Evolutionary conservation across 495 filamentous ascomycete genomes (phyloP).

Genomic region (Hypomontagnella submonticulosa): DNA sequence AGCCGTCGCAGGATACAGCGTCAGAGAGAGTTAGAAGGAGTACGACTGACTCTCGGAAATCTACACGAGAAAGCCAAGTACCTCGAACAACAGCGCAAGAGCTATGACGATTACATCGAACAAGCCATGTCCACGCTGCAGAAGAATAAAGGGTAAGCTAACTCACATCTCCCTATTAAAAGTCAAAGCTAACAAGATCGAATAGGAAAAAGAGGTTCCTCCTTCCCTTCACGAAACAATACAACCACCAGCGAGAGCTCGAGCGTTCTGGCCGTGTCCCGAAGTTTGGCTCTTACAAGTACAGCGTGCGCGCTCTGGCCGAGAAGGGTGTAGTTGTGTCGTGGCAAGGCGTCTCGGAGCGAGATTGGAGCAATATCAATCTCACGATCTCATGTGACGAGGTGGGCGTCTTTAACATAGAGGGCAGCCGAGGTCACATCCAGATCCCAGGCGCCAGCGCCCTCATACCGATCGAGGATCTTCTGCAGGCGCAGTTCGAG

Average conservation of each 20-base stretch:
- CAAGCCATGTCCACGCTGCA: slow-evolving; percentile 99
- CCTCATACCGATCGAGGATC: slow-evolving; percentile 88
- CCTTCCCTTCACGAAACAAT: slow-evolving; percentile 97
- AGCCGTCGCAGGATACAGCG: slow-evolving; percentile 91
- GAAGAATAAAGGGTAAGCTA: slow-evolving; percentile 83
- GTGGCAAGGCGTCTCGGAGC: slow-evolving; percentile 85
- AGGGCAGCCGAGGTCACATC: slow-evolving; percentile 91
- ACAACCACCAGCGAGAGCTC: slow-evolving; percentile 96
- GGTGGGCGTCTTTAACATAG: slow-evolving; percentile 92
- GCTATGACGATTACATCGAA: slow-evolving; percentile 99
- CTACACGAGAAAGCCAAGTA: slow-evolving; percentile 92
- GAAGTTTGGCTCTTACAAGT: slow-evolving; percentile 97
- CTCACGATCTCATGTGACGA: slow-evolving; percentile 94
- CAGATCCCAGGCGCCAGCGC: slow-evolving; percentile 95
- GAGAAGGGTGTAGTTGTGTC: slow-evolving; percentile 93
- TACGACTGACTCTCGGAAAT: slow-evolving; percentile 82
- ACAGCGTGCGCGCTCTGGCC: slow-evolving; percentile 85
- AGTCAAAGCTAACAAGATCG: slow-evolving; percentile 18
- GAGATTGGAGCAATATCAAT: slow-evolving; percentile 91
- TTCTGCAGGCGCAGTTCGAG: slow-evolving; percentile 96
- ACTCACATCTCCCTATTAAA: not conserved
- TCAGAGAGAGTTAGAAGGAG: slow-evolving; percentile 88
- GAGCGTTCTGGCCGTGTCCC: slow-evolving; percentile 90
- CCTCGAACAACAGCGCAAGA: slow-evolving; percentile 93
- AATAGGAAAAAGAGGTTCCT: slow-evolving; percentile 86